These are phyloP conservation scores for Aspergillus haitiensis DNA, from an alignment of 495 filamentous ascomycete species.

Conservation along the genomic window DNA sequence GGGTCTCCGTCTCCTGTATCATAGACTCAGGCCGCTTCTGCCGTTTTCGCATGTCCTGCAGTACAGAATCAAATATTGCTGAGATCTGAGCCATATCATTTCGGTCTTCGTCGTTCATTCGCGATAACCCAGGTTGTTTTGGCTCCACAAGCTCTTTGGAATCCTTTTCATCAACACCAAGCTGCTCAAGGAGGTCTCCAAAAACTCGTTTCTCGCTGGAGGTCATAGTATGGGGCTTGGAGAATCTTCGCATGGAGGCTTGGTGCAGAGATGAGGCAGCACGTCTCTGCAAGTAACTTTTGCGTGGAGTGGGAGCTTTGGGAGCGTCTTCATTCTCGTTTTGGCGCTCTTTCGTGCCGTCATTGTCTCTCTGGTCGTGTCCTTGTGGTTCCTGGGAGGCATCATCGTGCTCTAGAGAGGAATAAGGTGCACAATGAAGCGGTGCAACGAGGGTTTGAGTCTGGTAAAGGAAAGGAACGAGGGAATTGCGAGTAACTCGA, in stretches of 20 bases:
- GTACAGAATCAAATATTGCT: constrained; percentile 31
- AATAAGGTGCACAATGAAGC: constrained; percentile 15
- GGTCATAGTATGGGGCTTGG: constrained; percentile 24
- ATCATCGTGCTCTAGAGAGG: constrained; percentile 14
- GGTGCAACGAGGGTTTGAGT: constrained; percentile 57
- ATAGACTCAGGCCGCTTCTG: constrained; percentile 10
- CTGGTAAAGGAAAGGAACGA: constrained; percentile 68
- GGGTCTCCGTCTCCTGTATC: neutral
- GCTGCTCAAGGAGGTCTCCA: constrained; percentile 28
- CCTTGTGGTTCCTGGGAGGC: neutral
- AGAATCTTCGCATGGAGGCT: neutral
- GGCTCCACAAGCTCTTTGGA: constrained; percentile 3
- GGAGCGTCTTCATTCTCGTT: neutral
- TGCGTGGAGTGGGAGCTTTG: neutral
- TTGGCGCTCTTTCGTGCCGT: neutral
- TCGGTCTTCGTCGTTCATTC: constrained; percentile 16
- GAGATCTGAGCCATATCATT: constrained; percentile 32
- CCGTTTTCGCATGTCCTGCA: constrained; percentile 22
- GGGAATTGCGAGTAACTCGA: constrained; percentile 26
- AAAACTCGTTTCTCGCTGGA: constrained; percentile 31
- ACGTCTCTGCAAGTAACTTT: neutral
- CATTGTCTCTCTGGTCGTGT: neutral
- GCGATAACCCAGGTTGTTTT: neutral
- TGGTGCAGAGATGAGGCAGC: neutral
- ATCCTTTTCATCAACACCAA: constrained; percentile 17